Conservation (phyloP, 2,329 filamentous ascomycete species). For the Fusarium nygamai region DNA sequence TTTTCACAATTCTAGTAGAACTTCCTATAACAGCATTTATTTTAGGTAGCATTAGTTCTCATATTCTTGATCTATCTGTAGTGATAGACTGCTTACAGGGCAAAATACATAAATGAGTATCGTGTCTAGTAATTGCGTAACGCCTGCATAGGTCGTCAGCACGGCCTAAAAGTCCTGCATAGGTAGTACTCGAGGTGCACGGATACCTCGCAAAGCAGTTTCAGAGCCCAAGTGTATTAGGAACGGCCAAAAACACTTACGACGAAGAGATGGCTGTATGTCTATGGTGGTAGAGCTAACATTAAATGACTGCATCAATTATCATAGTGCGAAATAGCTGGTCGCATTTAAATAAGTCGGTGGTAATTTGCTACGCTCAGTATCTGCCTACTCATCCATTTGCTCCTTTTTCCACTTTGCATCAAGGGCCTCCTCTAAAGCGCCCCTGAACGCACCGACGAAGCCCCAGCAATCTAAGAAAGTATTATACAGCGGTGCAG, state of each 20-base stretch:
- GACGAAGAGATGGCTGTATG: background rate
- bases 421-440: slow-evolving; percentile 40
- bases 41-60: background rate
- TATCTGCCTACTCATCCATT: slow-evolving; percentile 17
- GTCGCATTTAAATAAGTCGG: background rate
- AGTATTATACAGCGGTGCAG: slow-evolving; percentile 82
- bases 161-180: background rate
- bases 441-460: slow-evolving; percentile 41
- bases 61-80: background rate
- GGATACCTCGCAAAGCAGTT: background rate
- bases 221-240: background rate
- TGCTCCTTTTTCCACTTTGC: slow-evolving; percentile 27
- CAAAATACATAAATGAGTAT: too few species aligned
- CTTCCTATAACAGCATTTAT: background rate
- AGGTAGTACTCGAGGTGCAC: background rate
- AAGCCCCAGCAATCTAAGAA: slow-evolving; percentile 67
- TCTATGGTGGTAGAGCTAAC: too few species aligned
- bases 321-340: background rate
- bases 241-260: background rate
- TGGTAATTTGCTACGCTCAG: background rate
- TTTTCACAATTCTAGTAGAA: too few species aligned
- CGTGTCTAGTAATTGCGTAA: background rate
- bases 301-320: background rate
- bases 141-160: too few species aligned
- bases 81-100: too few species aligned